Evolutionary conservation across 2,329 filamentous ascomycete genomes (phyloP), one percentile per base, ranked within the genome.

Genomic region (Ophiostoma sp.): DNA sequence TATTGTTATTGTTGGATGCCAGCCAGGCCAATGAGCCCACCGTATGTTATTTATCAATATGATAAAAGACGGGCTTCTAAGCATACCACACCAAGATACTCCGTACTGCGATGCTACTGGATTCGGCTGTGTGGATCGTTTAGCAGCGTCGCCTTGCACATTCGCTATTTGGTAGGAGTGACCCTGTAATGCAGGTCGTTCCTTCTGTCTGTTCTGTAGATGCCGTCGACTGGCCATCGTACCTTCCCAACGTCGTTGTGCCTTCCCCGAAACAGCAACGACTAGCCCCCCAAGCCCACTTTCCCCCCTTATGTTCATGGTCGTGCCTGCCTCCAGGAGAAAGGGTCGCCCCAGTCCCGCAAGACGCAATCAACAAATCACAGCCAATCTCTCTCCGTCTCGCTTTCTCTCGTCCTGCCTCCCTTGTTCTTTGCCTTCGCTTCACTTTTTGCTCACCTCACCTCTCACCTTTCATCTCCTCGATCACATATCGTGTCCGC

Each of bases 351-450:
- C 67, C 66, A 69, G 67, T 64, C 64, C 67, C 58, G 47, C 64
- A 64, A 67, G 44, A 67, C 49, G 66, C 69, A 49, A 67, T 67
- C 67, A 67, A 70, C 65, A 69, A 69, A 70, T 67, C 67, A 65
- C 68, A 49, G 41, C 67, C 65, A 66, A 55, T 55, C 49, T 55
- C 49, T 55, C 49, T n/a, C 49, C 45, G 40, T 42, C 47, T 45
- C n/a, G 5, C 49, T 68, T 55, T 63, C 36, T 55, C 55, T 55
- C 40, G 41, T 7, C 18, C 12, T 63, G n/a, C 52, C 45, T 49
- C 38, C 27, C 62, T 62, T 38, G 45, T 66, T 66, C 49, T 55
- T 60, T 60, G 55, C 38, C 55, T 60, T 63, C 36, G 27, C 60
- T 11, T 63, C 58, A 38, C 36, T 27, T 52, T 44, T 66, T 27